Conservation (phyloP, 169 alveolate genomes). For the Plasmodium yoelii region DNA sequence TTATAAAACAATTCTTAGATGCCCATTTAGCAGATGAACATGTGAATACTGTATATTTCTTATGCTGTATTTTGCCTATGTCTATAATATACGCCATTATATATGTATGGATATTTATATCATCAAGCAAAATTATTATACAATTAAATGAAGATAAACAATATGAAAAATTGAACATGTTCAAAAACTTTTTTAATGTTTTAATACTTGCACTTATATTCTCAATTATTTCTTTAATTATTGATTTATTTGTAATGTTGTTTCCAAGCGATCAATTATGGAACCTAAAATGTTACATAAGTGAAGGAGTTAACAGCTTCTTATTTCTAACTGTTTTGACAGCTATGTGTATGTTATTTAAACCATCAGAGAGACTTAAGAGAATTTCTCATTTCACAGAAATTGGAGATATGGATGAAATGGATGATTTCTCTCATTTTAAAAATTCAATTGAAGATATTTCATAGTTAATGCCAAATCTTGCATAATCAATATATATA, state of each 20-base stretch:
- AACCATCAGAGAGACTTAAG: constrained; percentile 73
- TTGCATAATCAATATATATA: too few species aligned
- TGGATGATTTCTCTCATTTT: constrained; percentile 72
- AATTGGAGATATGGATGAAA: constrained; percentile 76
- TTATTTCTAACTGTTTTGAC: constrained; percentile 56
- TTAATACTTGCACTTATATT: constrained; percentile 70
- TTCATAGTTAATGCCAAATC: background rate
- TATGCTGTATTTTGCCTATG: constrained; percentile 57
- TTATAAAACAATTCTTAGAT: constrained; percentile 73
- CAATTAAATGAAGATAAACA: constrained; percentile 77
- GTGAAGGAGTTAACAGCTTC: constrained; percentile 68
- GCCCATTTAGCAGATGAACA: constrained; percentile 58
- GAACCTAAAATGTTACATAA: constrained; percentile 64
- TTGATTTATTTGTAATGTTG: constrained; percentile 54
- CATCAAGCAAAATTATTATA: constrained; percentile 73
- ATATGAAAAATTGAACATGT: constrained; percentile 76
- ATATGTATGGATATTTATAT: constrained; percentile 71
- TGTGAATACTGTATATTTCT: constrained; percentile 48
- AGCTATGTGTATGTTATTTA: constrained; percentile 61
- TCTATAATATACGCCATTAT: constrained; percentile 54
- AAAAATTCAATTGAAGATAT: constrained; percentile 47
- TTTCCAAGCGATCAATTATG: constrained; percentile 38
- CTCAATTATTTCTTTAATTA: constrained; percentile 51
- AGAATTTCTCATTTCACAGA: constrained; percentile 77
- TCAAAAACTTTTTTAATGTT: constrained; percentile 72